These are phyloP conservation scores for Talaromyces albobiverticillius DNA, from an alignment of 2,329 filamentous ascomycete species.

Conservation along the genomic window DNA sequence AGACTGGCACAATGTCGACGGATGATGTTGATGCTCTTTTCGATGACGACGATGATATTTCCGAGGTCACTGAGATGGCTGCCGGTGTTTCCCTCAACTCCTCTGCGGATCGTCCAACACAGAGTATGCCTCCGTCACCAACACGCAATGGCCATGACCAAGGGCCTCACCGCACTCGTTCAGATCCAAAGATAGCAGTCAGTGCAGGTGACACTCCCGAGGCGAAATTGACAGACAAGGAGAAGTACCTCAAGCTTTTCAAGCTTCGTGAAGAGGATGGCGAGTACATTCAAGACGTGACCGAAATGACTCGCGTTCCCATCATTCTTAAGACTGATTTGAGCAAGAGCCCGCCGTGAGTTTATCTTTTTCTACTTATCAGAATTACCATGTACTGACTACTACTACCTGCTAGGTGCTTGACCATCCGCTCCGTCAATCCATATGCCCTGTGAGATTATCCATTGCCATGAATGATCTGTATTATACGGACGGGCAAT, in stretches of 20 bases:
- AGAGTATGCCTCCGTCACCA: constrained; percentile 92
- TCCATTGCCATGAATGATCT: neutral
- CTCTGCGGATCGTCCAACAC: constrained; percentile 75
- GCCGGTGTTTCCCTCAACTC: constrained; percentile 79
- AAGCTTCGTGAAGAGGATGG: constrained; percentile 86
- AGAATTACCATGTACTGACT: constrained; percentile 20
- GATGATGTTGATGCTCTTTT: constrained; percentile 95
- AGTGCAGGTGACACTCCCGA: constrained; percentile 67
- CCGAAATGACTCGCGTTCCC: constrained; percentile 95
- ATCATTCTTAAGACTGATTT: constrained; percentile 98
- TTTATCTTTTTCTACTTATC: constrained; percentile 31
- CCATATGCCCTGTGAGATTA: constrained; percentile 48
- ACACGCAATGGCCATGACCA: constrained; percentile 63
- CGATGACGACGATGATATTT: constrained; percentile 83
- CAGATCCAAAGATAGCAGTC: constrained; percentile 85
- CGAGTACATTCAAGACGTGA: constrained; percentile 97
- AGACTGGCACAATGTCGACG: constrained; percentile 89
- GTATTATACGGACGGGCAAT: neutral
- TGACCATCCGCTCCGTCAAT: constrained; percentile 52
- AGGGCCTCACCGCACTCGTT: constrained; percentile 80
- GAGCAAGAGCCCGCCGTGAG: constrained; percentile 98
- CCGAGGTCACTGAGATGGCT: constrained; percentile 85
- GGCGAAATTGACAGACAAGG: constrained; percentile 81
- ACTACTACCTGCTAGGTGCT: constrained; percentile 33
- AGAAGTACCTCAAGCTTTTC: constrained; percentile 92